Evolutionary conservation across 2,329 filamentous ascomycete species (phyloP), one percentile per base, ranked within the genome.

Genomic region (Trichoderma sp.): DNA sequence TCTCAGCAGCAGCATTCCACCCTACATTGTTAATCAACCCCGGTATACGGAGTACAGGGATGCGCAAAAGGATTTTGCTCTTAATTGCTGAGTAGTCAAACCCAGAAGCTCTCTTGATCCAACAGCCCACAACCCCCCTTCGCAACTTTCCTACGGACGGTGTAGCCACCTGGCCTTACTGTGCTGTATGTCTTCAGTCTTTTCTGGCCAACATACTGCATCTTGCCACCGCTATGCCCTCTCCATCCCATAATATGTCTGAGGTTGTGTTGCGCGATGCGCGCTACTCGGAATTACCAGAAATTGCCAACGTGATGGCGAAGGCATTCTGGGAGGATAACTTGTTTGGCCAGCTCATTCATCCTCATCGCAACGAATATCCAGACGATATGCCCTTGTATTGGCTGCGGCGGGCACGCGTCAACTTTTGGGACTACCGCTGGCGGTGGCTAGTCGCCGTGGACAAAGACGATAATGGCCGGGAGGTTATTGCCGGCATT

Each of bases 271-370:
- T 60, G 9, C 57, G 57, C 17, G 27, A 60, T 34, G 57, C 57
- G 27, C n/a, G 57, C n/a, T 60, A 60, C 17, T 34, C 57, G 2
- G 57, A 60, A 13, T 45, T 60, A 12, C 37, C 57, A 1, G 39
- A 45, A 15, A 19, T 60, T 60, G 37, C 57, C 1, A 25, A 37
- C 5, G 39, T 60, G 4, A 45, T 60, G 57, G 57, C 57, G 32
- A 27, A 45, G 22, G 57, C 57, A 15, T 60, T 60, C 12, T 60
- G 57, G 57, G 57, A 60, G 6, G 57, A 60, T 35, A 60, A 60
- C 4, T 32, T 60, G 17, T 60, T 60, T 5, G 57, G 57, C 9
- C 37, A 60, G 15, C 27, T 60, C n/a, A 60, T 60, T n/a, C 57
- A 60, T 27, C 57, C 57, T 5, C 27, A 60, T 19, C 57, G 57